Evolutionary conservation across 2,329 filamentous ascomycete genomes (phyloP).

Genomic region (Diplodia intermedia): DNA sequence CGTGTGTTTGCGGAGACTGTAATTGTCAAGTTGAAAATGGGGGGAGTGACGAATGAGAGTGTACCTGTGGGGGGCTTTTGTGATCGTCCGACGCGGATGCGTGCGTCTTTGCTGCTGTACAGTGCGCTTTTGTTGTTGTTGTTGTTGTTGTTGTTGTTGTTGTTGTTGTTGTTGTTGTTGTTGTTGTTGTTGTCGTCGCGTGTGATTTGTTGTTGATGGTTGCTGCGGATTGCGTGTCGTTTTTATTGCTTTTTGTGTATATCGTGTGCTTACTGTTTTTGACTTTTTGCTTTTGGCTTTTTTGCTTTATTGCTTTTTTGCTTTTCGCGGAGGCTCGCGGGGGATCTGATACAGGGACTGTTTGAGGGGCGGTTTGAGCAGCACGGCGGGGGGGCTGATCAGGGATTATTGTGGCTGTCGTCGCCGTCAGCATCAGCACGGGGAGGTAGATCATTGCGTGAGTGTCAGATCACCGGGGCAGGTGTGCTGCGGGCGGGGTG

Average conservation of each 20-base stretch:
- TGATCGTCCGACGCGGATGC: too few species aligned
- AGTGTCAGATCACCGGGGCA: not conserved
- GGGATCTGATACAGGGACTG: not conserved
- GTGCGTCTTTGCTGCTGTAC: not conserved
- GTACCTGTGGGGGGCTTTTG: too few species aligned
- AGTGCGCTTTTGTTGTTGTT: not conserved
- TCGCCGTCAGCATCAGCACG: too few species aligned
- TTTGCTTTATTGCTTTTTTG: not conserved
- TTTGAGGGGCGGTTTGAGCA: not conserved
- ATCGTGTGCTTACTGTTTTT: not conserved
- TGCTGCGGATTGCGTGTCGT: too few species aligned
- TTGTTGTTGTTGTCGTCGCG: not conserved
- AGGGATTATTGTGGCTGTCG: too few species aligned
- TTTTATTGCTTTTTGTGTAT: too few species aligned
- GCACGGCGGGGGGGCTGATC: not conserved
- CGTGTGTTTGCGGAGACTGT: not conserved
- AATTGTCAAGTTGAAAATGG: not conserved
- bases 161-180: too few species aligned
- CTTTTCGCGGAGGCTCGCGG: not conserved
- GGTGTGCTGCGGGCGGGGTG: too few species aligned
- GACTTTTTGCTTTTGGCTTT: not conserved
- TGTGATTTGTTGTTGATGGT: too few species aligned
- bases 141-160: not conserved
- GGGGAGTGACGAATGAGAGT: too few species aligned
- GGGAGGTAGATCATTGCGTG: not conserved